A percentile compares a stretch with the other conserved stretches of the same genome.
These are phyloP conservation scores for Clarireedia paspali DNA, from an alignment of 2,329 filamentous ascomycete species.

Conservation along the genomic window DNA sequence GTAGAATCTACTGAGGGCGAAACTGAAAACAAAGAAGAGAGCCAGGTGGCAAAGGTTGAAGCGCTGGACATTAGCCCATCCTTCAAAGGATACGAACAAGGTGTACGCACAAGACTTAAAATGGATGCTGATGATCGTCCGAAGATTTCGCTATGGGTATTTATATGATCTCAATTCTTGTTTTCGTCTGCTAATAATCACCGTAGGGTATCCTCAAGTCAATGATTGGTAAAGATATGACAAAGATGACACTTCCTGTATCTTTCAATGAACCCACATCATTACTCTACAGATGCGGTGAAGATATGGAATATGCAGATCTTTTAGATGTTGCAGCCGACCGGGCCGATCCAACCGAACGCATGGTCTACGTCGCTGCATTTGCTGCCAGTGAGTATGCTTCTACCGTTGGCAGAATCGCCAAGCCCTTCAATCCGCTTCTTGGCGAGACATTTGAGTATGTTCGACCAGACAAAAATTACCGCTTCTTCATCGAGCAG, in stretches of 20 bases:
- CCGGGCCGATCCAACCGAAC: slow-evolving; percentile 78
- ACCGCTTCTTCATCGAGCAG: slow-evolving; percentile 97
- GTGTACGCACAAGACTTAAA: slow-evolving; percentile 69
- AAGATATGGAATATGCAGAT: slow-evolving; percentile 97
- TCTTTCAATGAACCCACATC: slow-evolving; percentile 99
- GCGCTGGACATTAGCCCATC: slow-evolving; percentile 63
- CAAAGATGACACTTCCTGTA: slow-evolving; percentile 96
- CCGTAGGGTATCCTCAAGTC: slow-evolving; percentile 86
- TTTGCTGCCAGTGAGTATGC: slow-evolving; percentile 97
- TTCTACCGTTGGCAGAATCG: slow-evolving; percentile 91
- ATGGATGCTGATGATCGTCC: slow-evolving; percentile 89
- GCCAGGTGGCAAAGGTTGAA: slow-evolving; percentile 35
- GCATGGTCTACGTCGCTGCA: slow-evolving; percentile 87
- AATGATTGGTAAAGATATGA: slow-evolving; percentile 99
- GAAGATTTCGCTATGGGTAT: slow-evolving; percentile 92
- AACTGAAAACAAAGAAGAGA: slow-evolving; percentile 28
- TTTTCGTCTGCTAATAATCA: slow-evolving; percentile 19
- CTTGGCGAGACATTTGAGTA: slow-evolving; percentile 97
- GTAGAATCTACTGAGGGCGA: slow-evolving; percentile 35
- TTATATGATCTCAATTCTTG: slow-evolving; percentile 27
- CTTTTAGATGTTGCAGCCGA: slow-evolving; percentile 84
- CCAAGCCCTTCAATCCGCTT: slow-evolving; percentile 96
- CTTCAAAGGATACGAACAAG: slow-evolving; percentile 88
- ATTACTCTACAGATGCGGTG: slow-evolving; percentile 84
- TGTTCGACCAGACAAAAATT: slow-evolving; percentile 89